These are phyloP conservation scores for Tuber calosporum DNA, from an alignment of 495 filamentous ascomycete genomes.

Conservation along the genomic window DNA sequence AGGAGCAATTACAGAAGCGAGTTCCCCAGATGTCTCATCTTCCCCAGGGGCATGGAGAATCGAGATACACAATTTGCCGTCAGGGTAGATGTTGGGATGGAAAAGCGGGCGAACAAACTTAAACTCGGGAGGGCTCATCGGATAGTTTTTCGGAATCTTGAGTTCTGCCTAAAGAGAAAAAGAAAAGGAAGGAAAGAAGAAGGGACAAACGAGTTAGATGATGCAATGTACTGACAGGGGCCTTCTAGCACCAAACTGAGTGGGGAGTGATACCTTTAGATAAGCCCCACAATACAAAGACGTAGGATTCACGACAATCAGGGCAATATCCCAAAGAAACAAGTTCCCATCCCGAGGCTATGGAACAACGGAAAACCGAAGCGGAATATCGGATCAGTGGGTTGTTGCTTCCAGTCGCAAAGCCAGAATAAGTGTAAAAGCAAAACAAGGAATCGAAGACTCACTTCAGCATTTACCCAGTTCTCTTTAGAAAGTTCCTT, in stretches of 20 bases:
- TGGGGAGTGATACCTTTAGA: slow-evolving; percentile 55
- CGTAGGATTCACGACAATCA: slow-evolving; percentile 87
- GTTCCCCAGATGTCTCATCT: slow-evolving; percentile 83
- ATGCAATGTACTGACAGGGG: slow-evolving; percentile 13
- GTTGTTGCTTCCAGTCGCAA: background rate
- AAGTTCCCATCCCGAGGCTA: slow-evolving; percentile 65
- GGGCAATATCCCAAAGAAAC: slow-evolving; percentile 74
- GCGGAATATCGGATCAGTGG: background rate
- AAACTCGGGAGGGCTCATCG: slow-evolving; percentile 86
- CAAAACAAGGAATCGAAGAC: slow-evolving; percentile 29
- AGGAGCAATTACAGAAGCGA: slow-evolving; percentile 50
- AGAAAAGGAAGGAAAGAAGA: background rate
- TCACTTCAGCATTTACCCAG: slow-evolving; percentile 84
- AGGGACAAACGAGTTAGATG: slow-evolving; percentile 1
- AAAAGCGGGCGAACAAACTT: slow-evolving; percentile 72
- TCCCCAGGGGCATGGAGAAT: slow-evolving; percentile 90
- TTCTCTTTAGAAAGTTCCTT: slow-evolving; percentile 74
- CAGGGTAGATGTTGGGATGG: slow-evolving; percentile 88
- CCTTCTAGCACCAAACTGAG: background rate
- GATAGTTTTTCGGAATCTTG: slow-evolving; percentile 83
- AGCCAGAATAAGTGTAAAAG: background rate
- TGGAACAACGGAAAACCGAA: slow-evolving; percentile 10
- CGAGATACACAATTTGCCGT: slow-evolving; percentile 90
- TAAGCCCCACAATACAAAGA: slow-evolving; percentile 90
- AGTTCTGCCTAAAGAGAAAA: slow-evolving; percentile 56